Conservation (phyloP, 2,329 filamentous ascomycete genomes). For the Simplicillium sp. region DNA sequence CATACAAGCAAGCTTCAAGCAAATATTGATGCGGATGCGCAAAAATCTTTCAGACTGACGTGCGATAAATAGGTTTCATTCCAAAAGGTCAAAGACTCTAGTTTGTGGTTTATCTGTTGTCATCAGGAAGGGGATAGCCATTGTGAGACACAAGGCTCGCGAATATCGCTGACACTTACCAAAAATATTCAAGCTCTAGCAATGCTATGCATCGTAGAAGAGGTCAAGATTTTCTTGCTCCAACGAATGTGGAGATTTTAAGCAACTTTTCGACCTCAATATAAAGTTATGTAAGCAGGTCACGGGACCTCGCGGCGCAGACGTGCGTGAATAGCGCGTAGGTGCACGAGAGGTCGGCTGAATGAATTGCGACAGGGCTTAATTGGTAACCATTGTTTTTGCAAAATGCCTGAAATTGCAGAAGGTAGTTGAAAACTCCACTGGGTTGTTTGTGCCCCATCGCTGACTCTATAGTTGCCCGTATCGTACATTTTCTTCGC, state of each 20-base stretch:
- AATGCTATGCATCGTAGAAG: slow-evolving; percentile 5
- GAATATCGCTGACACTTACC: slow-evolving; percentile 14
- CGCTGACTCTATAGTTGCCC: slow-evolving; percentile 49
- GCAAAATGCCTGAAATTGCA: slow-evolving; percentile 52
- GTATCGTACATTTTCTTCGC: slow-evolving; percentile 76
- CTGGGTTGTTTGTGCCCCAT: slow-evolving; percentile 1
- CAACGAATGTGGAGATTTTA: slow-evolving; percentile 16
- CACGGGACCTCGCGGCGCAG: slow-evolving; percentile 23
- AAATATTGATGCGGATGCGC: slow-evolving; percentile 3
- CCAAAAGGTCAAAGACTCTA: slow-evolving; percentile 93
- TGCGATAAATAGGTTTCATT: slow-evolving; percentile 81
- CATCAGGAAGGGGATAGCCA: slow-evolving; percentile 52
- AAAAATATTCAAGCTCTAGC: slow-evolving; percentile 11
- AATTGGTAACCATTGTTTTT: not conserved
- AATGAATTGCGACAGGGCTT: not conserved
- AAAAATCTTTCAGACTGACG: slow-evolving; percentile 73
- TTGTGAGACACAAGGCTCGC: slow-evolving; percentile 5
- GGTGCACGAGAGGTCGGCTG: not conserved
- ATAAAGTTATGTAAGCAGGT: slow-evolving; percentile 13
- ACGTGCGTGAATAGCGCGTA: not conserved
- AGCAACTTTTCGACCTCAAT: slow-evolving; percentile 3
- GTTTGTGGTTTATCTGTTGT: slow-evolving; percentile 77
- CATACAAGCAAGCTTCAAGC: slow-evolving; percentile 2
- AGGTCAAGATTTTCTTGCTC: slow-evolving; percentile 14
- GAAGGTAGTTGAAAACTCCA: slow-evolving; percentile 33